Conservation (phyloP, 2,329 filamentous ascomycete species). For the Neofusicoccum cordaticola region DNA sequence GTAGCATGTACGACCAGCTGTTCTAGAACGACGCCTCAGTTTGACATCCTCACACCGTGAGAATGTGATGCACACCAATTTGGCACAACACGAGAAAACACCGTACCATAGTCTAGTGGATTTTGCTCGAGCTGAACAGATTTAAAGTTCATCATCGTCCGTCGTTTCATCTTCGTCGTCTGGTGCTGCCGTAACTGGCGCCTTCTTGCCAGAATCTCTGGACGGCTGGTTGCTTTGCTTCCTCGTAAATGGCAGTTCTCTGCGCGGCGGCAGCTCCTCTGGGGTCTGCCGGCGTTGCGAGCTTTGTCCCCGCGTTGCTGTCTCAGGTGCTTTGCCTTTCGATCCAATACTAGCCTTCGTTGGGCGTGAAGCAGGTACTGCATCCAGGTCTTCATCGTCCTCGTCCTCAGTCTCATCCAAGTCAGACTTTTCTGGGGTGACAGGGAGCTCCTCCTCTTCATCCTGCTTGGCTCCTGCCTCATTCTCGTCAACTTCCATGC, state of each 20-base stretch:
- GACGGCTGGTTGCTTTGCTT: slow-evolving; percentile 1
- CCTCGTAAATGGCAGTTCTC: slow-evolving; percentile 35
- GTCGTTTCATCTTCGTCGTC: slow-evolving; percentile 33
- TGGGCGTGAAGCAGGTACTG: background rate
- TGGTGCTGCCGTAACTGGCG: background rate
- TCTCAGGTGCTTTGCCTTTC: slow-evolving; percentile 22
- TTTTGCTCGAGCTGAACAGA: slow-evolving; percentile 20
- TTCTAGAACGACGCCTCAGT: background rate
- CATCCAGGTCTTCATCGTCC: slow-evolving; percentile 20
- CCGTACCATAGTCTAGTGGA: background rate
- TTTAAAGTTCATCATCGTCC: slow-evolving; percentile 31
- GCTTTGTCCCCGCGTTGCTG: slow-evolving; percentile 20
- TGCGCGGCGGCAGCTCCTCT: slow-evolving; percentile 29
- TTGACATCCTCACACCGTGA: background rate
- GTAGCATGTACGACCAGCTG: background rate
- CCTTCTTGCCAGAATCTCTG: background rate
- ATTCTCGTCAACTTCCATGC: slow-evolving; percentile 24
- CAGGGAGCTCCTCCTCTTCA: slow-evolving; percentile 6
- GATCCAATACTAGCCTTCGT: background rate
- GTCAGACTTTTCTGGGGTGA: slow-evolving; percentile 32
- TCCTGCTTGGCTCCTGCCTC: slow-evolving; percentile 30
- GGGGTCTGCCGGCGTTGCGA: slow-evolving; percentile 2
- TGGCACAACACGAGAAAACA: background rate
- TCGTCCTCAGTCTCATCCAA: slow-evolving; percentile 35
- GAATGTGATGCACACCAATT: background rate